phyloP scores from a whole-genome alignment of 352 stramenopile species.

The Pythium plurisporium region DNA sequence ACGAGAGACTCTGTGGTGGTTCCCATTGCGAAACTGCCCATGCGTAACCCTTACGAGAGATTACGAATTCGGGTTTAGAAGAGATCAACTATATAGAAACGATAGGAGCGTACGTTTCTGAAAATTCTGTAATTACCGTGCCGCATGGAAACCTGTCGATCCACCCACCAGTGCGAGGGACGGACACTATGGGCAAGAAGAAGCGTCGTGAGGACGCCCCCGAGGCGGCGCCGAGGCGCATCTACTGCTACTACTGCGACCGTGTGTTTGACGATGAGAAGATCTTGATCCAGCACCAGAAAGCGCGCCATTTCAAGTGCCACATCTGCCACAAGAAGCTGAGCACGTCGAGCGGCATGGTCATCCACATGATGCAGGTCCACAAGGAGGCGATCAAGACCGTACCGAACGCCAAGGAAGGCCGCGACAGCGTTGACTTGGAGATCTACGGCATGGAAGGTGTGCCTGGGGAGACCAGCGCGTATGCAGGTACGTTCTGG shows the following conservation, averaged over 20 bases:
- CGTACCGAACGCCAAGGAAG: slow-evolving; percentile 85
- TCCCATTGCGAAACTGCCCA: too few species aligned
- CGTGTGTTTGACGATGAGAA: slow-evolving; percentile 90
- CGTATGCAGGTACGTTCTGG: slow-evolving; percentile 19
- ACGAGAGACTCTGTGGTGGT: too few species aligned
- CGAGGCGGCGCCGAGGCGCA: slow-evolving; percentile 43
- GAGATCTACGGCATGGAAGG: slow-evolving; percentile 91
- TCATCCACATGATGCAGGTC: slow-evolving; percentile 86
- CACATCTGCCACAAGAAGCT: slow-evolving; percentile 90
- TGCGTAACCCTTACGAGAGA: too few species aligned
- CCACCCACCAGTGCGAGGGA: too few species aligned
- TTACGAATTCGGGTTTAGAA: not conserved
- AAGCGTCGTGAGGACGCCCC: slow-evolving; percentile 67
- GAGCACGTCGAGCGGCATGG: slow-evolving; percentile 84
- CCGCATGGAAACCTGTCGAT: slow-evolving; percentile 1
- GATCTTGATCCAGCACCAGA: slow-evolving; percentile 91
- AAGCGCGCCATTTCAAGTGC: slow-evolving; percentile 91
- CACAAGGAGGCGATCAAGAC: slow-evolving; percentile 82
- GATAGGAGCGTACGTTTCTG: slow-evolving; percentile 7
- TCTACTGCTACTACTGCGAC: slow-evolving; percentile 94
- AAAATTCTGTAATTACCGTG: slow-evolving; percentile 6
- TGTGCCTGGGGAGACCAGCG: slow-evolving; percentile 44
- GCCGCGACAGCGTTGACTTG: slow-evolving; percentile 69
- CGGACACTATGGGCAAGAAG: slow-evolving; percentile 81
- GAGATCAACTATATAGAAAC: slow-evolving; percentile 11